Base-by-base conservation (phyloP, 2,329 filamentous ascomycete species). In the Neofusicoccum parvum region DNA sequence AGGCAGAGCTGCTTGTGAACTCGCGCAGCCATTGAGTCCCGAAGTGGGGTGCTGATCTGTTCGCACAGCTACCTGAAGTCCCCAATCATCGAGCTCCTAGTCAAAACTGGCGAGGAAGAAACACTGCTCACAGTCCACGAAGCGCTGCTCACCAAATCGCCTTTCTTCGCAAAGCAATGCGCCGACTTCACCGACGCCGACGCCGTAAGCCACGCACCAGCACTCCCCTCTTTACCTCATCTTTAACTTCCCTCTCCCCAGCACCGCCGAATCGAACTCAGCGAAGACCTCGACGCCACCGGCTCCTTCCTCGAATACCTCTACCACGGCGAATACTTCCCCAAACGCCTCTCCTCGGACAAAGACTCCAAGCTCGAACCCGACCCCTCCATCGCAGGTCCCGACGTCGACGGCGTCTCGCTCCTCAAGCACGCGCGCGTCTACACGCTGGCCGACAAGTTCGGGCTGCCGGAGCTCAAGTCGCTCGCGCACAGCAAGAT, bases 241-340 rank as follows among this genome's bases (percentile, higher is more conserved):
- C 59, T 50, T 27, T 15, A 48, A 51, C 79, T 17, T 3, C 41
- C 23, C 46, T 39, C 34, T 36, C 34, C 34, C 20, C 64, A 85
- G 85, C 86, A 86, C 69, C 90, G 89, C 65, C 85, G 87, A 66
- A 88, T 97, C 67, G 81, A 89, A 66, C 88, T 96, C 27, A 80
- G 85, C 69, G 90, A 92, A 70, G 85, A 92, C 71, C 78, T 91
- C 51, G 89, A 92, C 69, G 89, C 91, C 23, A 88, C 92, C 64
- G 89, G 90, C 67, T 92, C 88, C 76, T 92, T 94, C 71, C 85
- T 95, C 71, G 90, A 95, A 76, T 96, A 87, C 76, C 87, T 94
- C 62, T 96, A 96, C 80, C 94, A 91, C 1, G 86, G 86, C 75
- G 91, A 96, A 80, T 95, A 97, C 83, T 96, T 94, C 80, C 92